phyloP scores from a whole-genome alignment of 352 stramenopile species.

The Phytophthora constricta region DNA sequence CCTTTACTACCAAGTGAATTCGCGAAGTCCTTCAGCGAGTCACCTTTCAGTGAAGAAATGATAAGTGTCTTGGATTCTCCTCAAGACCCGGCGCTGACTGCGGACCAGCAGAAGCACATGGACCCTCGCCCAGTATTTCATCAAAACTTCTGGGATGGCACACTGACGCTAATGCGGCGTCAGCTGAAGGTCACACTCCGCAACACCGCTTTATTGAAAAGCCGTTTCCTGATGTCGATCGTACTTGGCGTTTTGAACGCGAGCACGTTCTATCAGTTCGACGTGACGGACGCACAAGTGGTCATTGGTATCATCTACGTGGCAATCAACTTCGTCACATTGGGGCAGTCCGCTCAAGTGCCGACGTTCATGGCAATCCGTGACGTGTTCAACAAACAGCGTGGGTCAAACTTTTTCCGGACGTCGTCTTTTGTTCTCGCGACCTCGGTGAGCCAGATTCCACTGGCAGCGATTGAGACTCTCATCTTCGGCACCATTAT shows the following conservation, averaged over 20 bases:
- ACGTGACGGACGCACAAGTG: conserved; percentile 11
- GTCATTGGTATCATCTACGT: conserved; percentile 68
- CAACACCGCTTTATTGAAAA: conserved; percentile 31
- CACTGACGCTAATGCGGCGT: conserved; percentile 20
- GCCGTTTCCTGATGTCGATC: conserved; percentile 20
- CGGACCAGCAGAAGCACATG: conserved; percentile 22
- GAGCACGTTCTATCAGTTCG: conserved; percentile 26
- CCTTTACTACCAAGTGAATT: conserved; percentile 16
- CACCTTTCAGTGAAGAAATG: conserved; percentile 4
- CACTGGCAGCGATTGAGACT: conserved; percentile 57
- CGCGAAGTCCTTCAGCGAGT: conserved; percentile 22
- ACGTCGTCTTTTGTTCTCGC: conserved; percentile 74
- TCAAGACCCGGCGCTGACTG: conserved; percentile 2
- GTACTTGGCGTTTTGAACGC: conserved; percentile 22
- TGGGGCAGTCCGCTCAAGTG: conserved; percentile 73
- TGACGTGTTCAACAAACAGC: conserved; percentile 84
- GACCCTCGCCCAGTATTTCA: conserved; percentile 32
- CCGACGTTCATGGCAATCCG: conserved; percentile 64
- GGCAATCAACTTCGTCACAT: conserved; percentile 67
- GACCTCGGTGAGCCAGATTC: conserved; percentile 36
- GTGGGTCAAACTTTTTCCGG: conserved; percentile 78
- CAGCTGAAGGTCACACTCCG: conserved; percentile 35
- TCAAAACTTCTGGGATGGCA: conserved; percentile 23
- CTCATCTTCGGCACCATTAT: conserved; percentile 77
- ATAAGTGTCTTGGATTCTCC: conserved; percentile 10